Evolutionary conservation across 73 alveolate genomes (phyloP).

Genomic region (Paramecium caudatum): DNA sequence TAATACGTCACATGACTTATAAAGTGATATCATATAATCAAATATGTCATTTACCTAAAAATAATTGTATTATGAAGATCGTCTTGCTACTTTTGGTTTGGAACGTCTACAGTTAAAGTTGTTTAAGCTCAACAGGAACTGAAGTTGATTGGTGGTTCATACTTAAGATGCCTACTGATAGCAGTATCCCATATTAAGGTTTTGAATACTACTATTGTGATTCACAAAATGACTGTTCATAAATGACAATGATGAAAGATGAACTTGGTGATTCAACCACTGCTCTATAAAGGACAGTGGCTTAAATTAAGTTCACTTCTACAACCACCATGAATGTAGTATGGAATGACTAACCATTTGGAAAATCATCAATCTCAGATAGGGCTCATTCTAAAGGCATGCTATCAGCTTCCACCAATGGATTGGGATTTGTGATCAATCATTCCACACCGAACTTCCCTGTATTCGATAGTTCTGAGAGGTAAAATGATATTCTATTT

Average conservation of each 20-base stretch:
- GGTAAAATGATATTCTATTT: background rate
- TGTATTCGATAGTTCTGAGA: background rate
- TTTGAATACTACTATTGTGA: constrained; percentile 54
- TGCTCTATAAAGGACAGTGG: constrained; percentile 41
- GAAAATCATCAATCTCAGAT: constrained; percentile 18
- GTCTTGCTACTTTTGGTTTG: background rate
- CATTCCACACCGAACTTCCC: constrained; percentile 66
- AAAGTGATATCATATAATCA: constrained; percentile 8
- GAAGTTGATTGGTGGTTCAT: constrained; percentile 58
- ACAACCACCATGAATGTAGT: constrained; percentile 23
- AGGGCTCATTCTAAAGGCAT: constrained; percentile 66
- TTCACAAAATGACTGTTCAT: background rate
- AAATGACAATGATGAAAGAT: background rate
- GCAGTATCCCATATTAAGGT: background rate
- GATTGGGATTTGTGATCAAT: constrained; percentile 15
- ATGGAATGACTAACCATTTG: constrained; percentile 60
- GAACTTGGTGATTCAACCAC: constrained; percentile 12
- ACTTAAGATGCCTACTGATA: background rate
- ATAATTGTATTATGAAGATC: constrained; percentile 13
- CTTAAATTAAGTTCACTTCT: background rate
- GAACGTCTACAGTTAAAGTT: background rate
- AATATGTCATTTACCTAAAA: background rate
- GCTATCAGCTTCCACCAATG: constrained; percentile 38
- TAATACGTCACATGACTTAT: constrained; percentile 16
- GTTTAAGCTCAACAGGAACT: background rate